Percentiles rank a stretch among this genome's conserved stretches.
These are phyloP conservation scores for Tylopilus rubrobrunneus DNA, from an alignment of 768 basidiomycete genomes.

Conservation along the genomic window DNA sequence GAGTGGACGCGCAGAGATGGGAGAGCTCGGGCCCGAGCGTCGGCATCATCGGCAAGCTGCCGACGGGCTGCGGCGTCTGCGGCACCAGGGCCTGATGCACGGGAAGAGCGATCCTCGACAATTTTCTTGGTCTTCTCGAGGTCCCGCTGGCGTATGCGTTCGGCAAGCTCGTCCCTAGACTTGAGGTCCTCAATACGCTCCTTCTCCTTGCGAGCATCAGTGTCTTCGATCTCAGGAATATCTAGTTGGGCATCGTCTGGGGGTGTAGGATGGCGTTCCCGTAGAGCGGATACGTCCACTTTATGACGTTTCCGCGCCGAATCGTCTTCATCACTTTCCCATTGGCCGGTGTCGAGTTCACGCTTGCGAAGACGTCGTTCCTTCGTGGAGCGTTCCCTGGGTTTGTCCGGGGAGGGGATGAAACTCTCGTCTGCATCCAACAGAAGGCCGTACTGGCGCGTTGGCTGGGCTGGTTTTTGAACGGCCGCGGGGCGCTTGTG, in stretches of 20 bases:
- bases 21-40: constrained; percentile 49
- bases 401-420: constrained; percentile 51
- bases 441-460: too few species aligned
- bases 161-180: constrained; percentile 60
- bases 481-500: constrained; percentile 43
- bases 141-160: too few species aligned
- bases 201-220: constrained; percentile 62
- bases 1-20: constrained; percentile 83
- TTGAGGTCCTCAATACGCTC: constrained; percentile 75
- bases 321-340: constrained; percentile 92
- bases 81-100: constrained; percentile 57
- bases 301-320: constrained; percentile 61
- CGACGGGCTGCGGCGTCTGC: constrained; percentile 81
- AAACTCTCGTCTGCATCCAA: too few species aligned
- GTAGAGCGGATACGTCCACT: constrained; percentile 37
- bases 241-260: constrained; percentile 30
- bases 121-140: constrained; percentile 42
- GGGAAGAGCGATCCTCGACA: constrained; percentile 88
- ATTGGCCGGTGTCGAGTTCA: constrained; percentile 76
- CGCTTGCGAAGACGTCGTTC: constrained; percentile 55
- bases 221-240: constrained; percentile 66
- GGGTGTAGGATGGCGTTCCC: constrained; percentile 22
- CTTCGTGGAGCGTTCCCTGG: constrained; percentile 68
- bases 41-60: constrained; percentile 74
- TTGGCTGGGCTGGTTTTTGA: constrained; percentile 20